Percentiles rank a stretch among this genome's conserved stretches.
Evolutionary conservation across 768 basidiomycete species (phyloP).

Genomic region (Collybia mongolica): DNA sequence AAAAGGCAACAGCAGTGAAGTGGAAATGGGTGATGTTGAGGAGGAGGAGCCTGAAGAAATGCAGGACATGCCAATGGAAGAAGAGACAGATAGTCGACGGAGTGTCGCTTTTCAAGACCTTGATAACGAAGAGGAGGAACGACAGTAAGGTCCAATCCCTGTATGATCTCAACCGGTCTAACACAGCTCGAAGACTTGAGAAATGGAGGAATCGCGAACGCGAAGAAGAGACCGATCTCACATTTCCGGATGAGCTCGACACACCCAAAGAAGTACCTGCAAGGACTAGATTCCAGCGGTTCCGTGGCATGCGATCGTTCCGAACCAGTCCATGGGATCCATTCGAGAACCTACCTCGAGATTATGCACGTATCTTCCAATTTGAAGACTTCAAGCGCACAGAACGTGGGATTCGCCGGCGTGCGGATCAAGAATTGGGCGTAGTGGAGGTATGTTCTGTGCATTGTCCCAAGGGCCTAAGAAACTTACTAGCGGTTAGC

Average conservation of each 20-base stretch:
- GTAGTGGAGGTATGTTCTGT: conserved; percentile 60
- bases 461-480: background rate
- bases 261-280: conserved; percentile 87
- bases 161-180: conserved; percentile 6
- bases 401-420: conserved; percentile 64
- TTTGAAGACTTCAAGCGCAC: conserved; percentile 94
- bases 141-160: conserved; percentile 57
- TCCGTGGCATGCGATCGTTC: conserved; percentile 88
- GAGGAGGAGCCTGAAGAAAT: conserved; percentile 63
- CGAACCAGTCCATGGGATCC: conserved; percentile 98
- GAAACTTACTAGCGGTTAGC: conserved; percentile 38
- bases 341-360: conserved; percentile 90
- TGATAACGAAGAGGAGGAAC: conserved; percentile 80
- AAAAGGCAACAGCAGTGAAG: conserved; percentile 40
- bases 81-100: conserved; percentile 53
- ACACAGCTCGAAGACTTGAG: conserved; percentile 46
- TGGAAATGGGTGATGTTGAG: conserved; percentile 36
- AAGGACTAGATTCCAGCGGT: conserved; percentile 83
- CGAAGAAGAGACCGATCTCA: conserved; percentile 77
- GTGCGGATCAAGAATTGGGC: conserved; percentile 59
- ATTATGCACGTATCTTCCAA: conserved; percentile 95
- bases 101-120: conserved; percentile 72
- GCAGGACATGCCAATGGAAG: conserved; percentile 52
- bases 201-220: conserved; percentile 68
- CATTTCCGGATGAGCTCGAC: conserved; percentile 97